phyloP scores from a whole-genome alignment of 1,284 basidiomycete species.

The Golubevia pallescens region DNA sequence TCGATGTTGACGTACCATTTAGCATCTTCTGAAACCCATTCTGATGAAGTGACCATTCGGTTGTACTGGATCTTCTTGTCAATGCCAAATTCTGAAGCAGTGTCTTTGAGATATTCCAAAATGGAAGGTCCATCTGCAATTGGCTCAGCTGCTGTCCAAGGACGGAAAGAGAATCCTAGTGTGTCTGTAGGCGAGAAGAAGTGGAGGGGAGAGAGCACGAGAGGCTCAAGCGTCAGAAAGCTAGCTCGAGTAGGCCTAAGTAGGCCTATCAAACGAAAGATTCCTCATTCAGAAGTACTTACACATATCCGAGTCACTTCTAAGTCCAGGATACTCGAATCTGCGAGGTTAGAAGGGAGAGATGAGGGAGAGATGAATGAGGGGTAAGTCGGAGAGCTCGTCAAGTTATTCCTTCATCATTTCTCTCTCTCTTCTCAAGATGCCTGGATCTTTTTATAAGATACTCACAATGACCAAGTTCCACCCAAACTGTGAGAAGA shows the following conservation, averaged over 20 bases:
- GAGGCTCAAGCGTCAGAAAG: too few species aligned
- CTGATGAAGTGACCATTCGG: conserved; percentile 23
- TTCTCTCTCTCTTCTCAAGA: too few species aligned
- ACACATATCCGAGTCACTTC: conserved; percentile 8
- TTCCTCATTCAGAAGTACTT: too few species aligned
- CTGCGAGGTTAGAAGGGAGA: too few species aligned
- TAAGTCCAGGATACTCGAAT: conserved; percentile 14
- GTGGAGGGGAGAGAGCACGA: too few species aligned
- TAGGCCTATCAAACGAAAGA: too few species aligned
- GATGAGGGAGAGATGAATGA: too few species aligned
- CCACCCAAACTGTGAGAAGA: conserved; percentile 43
- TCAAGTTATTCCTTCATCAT: too few species aligned
- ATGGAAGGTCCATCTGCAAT: conserved; percentile 53
- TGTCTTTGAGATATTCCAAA: conserved; percentile 42
- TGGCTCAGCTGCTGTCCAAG: conserved; percentile 34
- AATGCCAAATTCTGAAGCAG: conserved; percentile 46
- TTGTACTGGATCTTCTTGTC: conserved; percentile 37
- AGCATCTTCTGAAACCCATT: conserved; percentile 36
- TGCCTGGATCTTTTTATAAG: too few species aligned
- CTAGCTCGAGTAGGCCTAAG: too few species aligned
- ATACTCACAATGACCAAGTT: conserved; percentile 32
- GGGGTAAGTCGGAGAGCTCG: too few species aligned
- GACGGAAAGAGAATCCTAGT: conserved; percentile 24
- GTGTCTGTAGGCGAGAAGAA: conserved; percentile 11
- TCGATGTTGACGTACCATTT: conserved; percentile 37